phyloP scores from a whole-genome alignment of 2,329 filamentous ascomycete species.

The Helotiales sp. region DNA sequence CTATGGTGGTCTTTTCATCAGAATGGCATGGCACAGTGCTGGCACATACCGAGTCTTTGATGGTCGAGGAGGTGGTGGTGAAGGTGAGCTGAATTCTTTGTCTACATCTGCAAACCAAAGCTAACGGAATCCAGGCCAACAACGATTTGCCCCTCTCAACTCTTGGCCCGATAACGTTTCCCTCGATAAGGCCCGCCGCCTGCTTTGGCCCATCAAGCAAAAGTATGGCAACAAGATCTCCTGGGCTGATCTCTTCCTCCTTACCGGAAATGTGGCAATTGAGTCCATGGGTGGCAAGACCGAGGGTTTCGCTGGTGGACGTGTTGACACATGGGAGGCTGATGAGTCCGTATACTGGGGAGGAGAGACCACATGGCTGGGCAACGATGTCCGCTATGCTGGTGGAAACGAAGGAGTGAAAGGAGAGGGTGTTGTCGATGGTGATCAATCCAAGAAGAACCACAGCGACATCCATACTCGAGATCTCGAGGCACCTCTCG shows the following conservation, averaged over 20 bases:
- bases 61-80: slow-evolving; percentile 72
- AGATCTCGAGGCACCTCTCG: slow-evolving; percentile 67
- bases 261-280: slow-evolving; percentile 74
- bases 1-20: slow-evolving; percentile 78
- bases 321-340: slow-evolving; percentile 71
- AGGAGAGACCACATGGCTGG: slow-evolving; percentile 71
- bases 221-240: slow-evolving; percentile 84
- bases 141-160: slow-evolving; percentile 79
- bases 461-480: slow-evolving; percentile 55
- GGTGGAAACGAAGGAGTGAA: slow-evolving; percentile 21
- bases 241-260: slow-evolving; percentile 72
- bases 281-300: slow-evolving; percentile 76
- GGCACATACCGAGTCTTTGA: slow-evolving; percentile 77
- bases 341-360: slow-evolving; percentile 80
- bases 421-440: slow-evolving; percentile 43
- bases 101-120: background rate
- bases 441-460: slow-evolving; percentile 42
- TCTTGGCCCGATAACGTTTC: slow-evolving; percentile 79
- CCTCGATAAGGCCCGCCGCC: slow-evolving; percentile 77
- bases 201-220: slow-evolving; percentile 80
- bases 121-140: slow-evolving; percentile 48
- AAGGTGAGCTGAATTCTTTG: slow-evolving; percentile 44
- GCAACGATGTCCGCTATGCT: slow-evolving; percentile 69
- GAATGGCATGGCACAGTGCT: slow-evolving; percentile 79
- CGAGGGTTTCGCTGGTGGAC: slow-evolving; percentile 73